Percentiles rank a stretch among this genome's conserved stretches.
Conservation (phyloP, 2,329 filamentous ascomycete genomes). For the Hypoxylon sp. region DNA sequence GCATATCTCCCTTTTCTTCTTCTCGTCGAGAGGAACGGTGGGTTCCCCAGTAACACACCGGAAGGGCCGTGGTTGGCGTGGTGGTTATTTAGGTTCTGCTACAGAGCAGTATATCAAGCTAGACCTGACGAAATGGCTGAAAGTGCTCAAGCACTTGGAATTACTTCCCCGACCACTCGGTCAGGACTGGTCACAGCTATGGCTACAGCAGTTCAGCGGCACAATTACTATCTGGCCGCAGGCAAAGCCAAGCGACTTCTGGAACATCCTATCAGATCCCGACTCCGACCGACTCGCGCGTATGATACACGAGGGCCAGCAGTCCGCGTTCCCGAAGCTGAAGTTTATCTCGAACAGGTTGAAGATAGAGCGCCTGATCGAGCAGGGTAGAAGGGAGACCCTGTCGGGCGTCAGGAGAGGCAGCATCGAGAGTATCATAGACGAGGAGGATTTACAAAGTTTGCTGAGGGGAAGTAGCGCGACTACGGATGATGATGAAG, state of each 20-base stretch:
- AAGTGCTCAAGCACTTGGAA: slow-evolving; percentile 92
- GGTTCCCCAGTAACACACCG: slow-evolving; percentile 95
- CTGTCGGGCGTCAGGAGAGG: slow-evolving; percentile 63
- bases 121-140: slow-evolving; percentile 97
- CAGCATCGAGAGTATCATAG: slow-evolving; percentile 72
- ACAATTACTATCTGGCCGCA: slow-evolving; percentile 98
- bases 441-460: slow-evolving; percentile 71
- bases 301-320: slow-evolving; percentile 92
- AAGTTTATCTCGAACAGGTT: slow-evolving; percentile 92
- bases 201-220: slow-evolving; percentile 94
- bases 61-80: slow-evolving; percentile 93
- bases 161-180: slow-evolving; percentile 89
- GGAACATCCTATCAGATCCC: slow-evolving; percentile 88
- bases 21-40: slow-evolving; percentile 91
- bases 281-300: slow-evolving; percentile 79
- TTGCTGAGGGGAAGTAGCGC: slow-evolving; percentile 57
- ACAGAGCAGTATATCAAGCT: slow-evolving; percentile 96
- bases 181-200: slow-evolving; percentile 97
- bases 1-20: slow-evolving; percentile 99
- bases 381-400: slow-evolving; percentile 70
- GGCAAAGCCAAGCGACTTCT: slow-evolving; percentile 82
- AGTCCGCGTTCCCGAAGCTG: slow-evolving; percentile 90
- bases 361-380: slow-evolving; percentile 81
- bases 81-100: slow-evolving; percentile 92
- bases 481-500: slow-evolving; percentile 51